Evolutionary conservation across 495 filamentous ascomycete species (phyloP), one percentile per base, ranked within the genome.

Genomic region (Baudoinia panamericana): DNA sequence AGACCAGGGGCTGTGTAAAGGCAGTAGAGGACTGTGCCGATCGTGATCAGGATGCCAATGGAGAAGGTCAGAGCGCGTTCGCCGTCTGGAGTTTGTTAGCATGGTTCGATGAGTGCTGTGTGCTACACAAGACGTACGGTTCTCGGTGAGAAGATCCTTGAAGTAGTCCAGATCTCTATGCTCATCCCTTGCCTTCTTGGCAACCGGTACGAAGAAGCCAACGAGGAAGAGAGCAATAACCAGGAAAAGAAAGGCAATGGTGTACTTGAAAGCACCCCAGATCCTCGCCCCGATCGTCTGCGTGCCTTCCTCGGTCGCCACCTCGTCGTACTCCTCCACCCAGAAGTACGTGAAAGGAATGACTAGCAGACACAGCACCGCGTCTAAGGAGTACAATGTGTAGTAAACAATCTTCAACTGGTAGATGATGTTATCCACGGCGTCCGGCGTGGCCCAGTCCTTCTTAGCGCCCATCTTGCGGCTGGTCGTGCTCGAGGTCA

Each of bases 281-380:
- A 94, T 63, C 20, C 82, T 70, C 45, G 71, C 65, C 3, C 67
- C 73, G 34, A 76, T 46, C 5, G 76, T 78, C 56, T 84, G 78
- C n/a, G 68, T 72, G 11, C 82, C 81, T 18, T 82, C 71, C 42
- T 92, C 81, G 16, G 72, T 65, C 23, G 82, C 82, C 36, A 82
- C 80, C 63, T 93, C 80, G 52, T 88, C 82, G 52, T 92, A 90
- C 60, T 96, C 92, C 62, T 99, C 90, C 47, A 92, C 93, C 76
- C 78, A 94, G 62, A 99, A 99, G 63, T 96, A 99, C 10, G 85
- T 78, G 56, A 99, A 99, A 1, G 90, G 90, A 15, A 94, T 76
- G 15, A 93, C 74, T 24, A 97, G 54, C 26, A 99, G 68, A 56
- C 92, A 96, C 11, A 99, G 77, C 2, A 93, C 57, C 1, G 87